Conservation (phyloP, 2,329 filamentous ascomycete genomes). For the Microdochium bolleyi region DNA sequence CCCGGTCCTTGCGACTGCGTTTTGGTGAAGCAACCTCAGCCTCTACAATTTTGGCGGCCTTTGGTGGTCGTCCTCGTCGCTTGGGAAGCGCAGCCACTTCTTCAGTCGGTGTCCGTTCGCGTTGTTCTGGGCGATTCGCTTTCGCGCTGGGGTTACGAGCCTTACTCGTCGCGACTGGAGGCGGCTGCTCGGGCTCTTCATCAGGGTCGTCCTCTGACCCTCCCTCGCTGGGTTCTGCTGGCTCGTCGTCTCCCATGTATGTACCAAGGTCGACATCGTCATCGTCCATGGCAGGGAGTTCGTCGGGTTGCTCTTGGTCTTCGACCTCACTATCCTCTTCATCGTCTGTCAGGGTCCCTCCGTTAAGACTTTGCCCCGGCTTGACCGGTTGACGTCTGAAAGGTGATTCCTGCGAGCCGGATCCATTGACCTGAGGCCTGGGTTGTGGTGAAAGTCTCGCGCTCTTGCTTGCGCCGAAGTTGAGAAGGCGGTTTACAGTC, state of each 20-base stretch:
- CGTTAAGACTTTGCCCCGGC: conserved; percentile 3
- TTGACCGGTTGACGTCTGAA: background rate
- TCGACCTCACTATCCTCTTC: conserved; percentile 13
- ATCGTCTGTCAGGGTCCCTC: conserved; percentile 4
- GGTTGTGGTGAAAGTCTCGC: conserved; percentile 6
- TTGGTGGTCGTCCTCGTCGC: conserved; percentile 16
- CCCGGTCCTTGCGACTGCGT: conserved; percentile 1
- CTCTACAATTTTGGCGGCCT: conserved; percentile 2
- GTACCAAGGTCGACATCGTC: conserved; percentile 5
- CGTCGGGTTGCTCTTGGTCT: conserved; percentile 11
- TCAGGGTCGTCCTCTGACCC: conserved; percentile 13
- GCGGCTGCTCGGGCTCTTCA: conserved; percentile 9
- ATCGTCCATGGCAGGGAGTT: conserved; percentile 7
- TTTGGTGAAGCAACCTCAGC: background rate
- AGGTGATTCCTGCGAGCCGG: background rate
- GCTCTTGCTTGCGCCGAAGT: conserved; percentile 32
- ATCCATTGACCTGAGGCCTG: conserved; percentile 3
- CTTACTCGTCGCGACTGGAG: conserved; percentile 11
- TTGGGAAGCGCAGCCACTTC: conserved; percentile 14
- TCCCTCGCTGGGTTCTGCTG: conserved; percentile 10
- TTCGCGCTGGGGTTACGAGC: conserved; percentile 16
- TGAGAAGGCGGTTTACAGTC: conserved; percentile 44
- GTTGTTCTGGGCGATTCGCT: conserved; percentile 5
- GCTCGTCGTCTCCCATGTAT: conserved; percentile 2
- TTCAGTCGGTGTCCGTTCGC: conserved; percentile 5